Base-by-base conservation (phyloP, 2,329 filamentous ascomycete species). In the Aphanoascus verrucosus region DNA sequence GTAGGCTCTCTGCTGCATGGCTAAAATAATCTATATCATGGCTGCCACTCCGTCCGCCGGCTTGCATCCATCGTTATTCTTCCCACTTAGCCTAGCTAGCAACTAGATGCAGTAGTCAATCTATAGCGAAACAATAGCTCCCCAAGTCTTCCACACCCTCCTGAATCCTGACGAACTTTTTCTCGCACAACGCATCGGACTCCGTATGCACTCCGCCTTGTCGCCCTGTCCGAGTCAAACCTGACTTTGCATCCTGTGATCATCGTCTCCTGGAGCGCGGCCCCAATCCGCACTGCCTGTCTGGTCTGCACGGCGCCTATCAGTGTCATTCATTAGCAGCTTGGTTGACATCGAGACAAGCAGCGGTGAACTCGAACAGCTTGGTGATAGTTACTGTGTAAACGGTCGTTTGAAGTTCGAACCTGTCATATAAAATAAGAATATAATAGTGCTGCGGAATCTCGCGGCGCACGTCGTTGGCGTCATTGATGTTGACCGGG, bases 351-450 rank as follows among this genome's bases (percentile, higher is more conserved):
- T 84, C 78, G 50, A 85, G 65, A 54, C 79, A 78, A 14, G 71
- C 73, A 11, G 74, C 77, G 0, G 79, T 80, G 58, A 84, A 85
- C 65, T 84, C 80, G 54, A 81, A 78, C 5, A 77, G 76, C 67
- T 85, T 81, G 11, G 69, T 76, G n/a, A 81, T 76, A 62, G 84
- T 85, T 0, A 82, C 81, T 23, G 78, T n/a, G n/a, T n/a, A 28
- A 28, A 28, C 23, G 7, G 3, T 4, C 23, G 7, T 28, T 28
- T 7, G 23, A 28, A 28, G 67, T 58, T 79, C 73, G 61, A 85
- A 85, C 0, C 81, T 69, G 41, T 77, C 81, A 62, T 80, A n/a
- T n/a, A n/a, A n/a, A 84, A 64, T 83, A 85, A 58, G 23, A 28
- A 4, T 28, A 28, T n/a, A n/a, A n/a, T n/a, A n/a, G n/a, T 79